These are phyloP conservation scores for Yamadazyma tumulicola DNA, from an alignment of 805 yeast genomes.

Conservation along the genomic window DNA sequence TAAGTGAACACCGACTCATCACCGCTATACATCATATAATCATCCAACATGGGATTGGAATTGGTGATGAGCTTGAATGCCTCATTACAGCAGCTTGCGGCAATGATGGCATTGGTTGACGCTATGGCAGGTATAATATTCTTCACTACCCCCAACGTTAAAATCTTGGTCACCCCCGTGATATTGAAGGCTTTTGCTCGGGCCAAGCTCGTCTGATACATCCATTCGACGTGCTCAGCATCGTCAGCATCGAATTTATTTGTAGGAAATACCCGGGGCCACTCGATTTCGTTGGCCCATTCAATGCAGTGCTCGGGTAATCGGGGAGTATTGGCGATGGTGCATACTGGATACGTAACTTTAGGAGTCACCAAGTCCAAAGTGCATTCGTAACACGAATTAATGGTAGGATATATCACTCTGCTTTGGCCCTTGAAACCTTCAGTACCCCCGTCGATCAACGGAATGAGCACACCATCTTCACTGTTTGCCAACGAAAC, in stretches of 20 bases:
- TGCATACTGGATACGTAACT: slow-evolving; percentile 81
- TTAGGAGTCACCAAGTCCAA: slow-evolving; percentile 65
- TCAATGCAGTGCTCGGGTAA: slow-evolving; percentile 92
- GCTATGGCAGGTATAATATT: slow-evolving; percentile 93
- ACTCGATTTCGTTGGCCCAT: slow-evolving; percentile 75
- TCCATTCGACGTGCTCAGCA: slow-evolving; percentile 61
- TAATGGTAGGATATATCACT: slow-evolving; percentile 77
- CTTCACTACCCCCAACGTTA: slow-evolving; percentile 85
- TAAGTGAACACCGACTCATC: slow-evolving; percentile 74
- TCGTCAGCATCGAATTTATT: slow-evolving; percentile 64
- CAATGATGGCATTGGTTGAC: slow-evolving; percentile 87
- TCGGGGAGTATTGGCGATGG: slow-evolving; percentile 92
- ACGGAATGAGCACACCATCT: slow-evolving; percentile 27
- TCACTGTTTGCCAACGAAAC: slow-evolving; percentile 58
- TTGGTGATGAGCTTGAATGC: slow-evolving; percentile 75
- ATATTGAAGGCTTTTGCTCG: slow-evolving; percentile 69
- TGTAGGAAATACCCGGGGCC: slow-evolving; percentile 55
- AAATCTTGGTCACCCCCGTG: slow-evolving; percentile 66
- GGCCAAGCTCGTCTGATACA: slow-evolving; percentile 48
- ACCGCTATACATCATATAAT: slow-evolving; percentile 87
- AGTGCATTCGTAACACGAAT: slow-evolving; percentile 93
- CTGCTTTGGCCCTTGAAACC: slow-evolving; percentile 91
- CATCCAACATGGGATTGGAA: slow-evolving; percentile 61
- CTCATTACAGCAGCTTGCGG: slow-evolving; percentile 86
- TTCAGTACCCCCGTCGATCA: slow-evolving; percentile 95